Evolutionary conservation across 345 rosid genomes (phyloP).

Genomic region (Eucalyptus tenuipes): DNA sequence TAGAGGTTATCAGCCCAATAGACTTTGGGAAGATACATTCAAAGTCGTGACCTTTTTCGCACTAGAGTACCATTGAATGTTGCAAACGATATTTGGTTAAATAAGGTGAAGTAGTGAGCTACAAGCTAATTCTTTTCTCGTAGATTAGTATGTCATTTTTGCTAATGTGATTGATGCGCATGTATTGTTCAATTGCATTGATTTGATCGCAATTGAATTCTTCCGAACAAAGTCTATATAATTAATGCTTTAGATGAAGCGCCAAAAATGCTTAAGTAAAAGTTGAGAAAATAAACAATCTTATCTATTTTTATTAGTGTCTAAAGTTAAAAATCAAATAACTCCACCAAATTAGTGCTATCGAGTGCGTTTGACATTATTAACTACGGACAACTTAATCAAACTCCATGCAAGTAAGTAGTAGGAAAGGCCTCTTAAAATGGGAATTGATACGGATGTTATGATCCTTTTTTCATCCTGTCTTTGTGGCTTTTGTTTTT

Average conservation of each 20-base stretch:
- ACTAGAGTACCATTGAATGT: accelerated
- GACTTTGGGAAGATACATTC: not conserved
- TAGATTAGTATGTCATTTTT: not conserved
- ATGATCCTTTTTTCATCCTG: not conserved
- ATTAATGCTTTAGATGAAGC: too few species aligned
- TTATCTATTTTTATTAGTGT: not conserved
- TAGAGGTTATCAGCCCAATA: not conserved
- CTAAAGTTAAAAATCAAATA: not conserved
- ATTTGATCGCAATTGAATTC: not conserved
- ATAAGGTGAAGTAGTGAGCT: not conserved
- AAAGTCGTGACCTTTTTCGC: not conserved
- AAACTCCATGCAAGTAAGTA: not conserved
- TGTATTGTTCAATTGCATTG: not conserved
- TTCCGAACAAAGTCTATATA: too few species aligned
- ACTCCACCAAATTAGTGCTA: not conserved
- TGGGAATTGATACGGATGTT: not conserved
- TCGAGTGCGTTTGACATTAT: not conserved
- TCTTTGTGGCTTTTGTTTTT: not conserved
- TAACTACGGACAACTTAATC: not conserved
- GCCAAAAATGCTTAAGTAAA: too few species aligned
- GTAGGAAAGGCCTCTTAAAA: not conserved
- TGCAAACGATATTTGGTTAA: accelerated
- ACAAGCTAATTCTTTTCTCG: not conserved
- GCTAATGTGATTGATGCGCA: too few species aligned
- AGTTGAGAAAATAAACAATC: not conserved